These are phyloP conservation scores for Daedaleopsis nitida DNA, from an alignment of 768 basidiomycete species.

Conservation along the genomic window DNA sequence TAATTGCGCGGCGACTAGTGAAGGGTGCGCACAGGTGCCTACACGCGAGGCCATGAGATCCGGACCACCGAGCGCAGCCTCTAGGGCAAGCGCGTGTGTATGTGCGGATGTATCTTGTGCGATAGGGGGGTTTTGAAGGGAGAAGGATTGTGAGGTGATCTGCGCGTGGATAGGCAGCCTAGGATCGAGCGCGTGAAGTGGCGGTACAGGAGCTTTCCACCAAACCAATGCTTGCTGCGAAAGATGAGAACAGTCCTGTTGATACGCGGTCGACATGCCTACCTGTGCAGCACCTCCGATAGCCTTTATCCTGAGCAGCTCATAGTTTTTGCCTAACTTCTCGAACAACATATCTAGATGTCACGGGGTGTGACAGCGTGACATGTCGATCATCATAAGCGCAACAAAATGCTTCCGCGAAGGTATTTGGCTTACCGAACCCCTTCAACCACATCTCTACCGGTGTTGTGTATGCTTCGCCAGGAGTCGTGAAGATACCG, in stretches of 20 bases:
- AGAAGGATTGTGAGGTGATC: conserved; percentile 66
- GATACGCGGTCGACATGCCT: conserved; percentile 14
- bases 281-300: conserved; percentile 83
- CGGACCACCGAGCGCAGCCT: conserved; percentile 75
- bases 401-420: conserved; percentile 52
- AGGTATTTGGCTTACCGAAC: conserved; percentile 58
- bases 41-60: conserved; percentile 77
- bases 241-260: background rate
- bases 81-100: conserved; percentile 74
- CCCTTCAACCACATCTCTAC: conserved; percentile 91
- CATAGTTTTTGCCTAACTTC: conserved; percentile 70
- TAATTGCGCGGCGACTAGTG: conserved; percentile 74
- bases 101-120: conserved; percentile 83
- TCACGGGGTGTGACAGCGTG: conserved; percentile 9
- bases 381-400: conserved; percentile 20
- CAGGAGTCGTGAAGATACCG: conserved; percentile 84
- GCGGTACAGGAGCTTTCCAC: conserved; percentile 82
- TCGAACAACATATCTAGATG: conserved; percentile 69
- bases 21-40: conserved; percentile 70
- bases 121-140: conserved; percentile 72
- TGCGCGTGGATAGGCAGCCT: conserved; percentile 69
- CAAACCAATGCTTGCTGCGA: conserved; percentile 73
- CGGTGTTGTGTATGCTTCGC: conserved; percentile 85
- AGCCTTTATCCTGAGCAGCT: conserved; percentile 69
- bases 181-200: conserved; percentile 72